phyloP scores from a whole-genome alignment of 768 basidiomycete genomes.

The Udeniomyces megalosporus region DNA sequence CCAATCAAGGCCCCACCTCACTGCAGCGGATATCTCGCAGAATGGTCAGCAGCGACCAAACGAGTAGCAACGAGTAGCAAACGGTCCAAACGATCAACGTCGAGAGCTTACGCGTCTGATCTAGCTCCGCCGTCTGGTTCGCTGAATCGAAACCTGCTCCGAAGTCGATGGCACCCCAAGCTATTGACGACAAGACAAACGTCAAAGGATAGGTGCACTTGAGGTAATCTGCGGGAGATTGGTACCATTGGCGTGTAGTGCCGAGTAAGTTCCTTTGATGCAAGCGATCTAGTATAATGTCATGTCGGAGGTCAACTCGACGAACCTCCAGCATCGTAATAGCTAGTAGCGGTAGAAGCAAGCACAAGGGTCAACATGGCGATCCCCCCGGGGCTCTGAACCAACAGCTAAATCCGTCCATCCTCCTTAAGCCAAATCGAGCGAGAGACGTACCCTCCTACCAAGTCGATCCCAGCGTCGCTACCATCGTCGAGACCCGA shows the following conservation, averaged over 20 bases:
- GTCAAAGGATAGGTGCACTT: slow-evolving; percentile 77
- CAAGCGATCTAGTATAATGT: not conserved
- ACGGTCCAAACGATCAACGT: too few relatives aligned
- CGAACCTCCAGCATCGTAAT: slow-evolving; percentile 45
- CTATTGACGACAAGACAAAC: slow-evolving; percentile 68
- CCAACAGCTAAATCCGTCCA: not conserved
- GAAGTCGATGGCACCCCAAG: slow-evolving; percentile 77
- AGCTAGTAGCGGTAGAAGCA: not conserved
- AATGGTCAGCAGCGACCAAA: not conserved
- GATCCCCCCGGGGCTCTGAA: not conserved
- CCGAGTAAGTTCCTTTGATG: too few relatives aligned
- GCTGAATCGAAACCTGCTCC: slow-evolving; percentile 71
- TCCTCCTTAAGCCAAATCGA: not conserved
- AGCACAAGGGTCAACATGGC: not conserved
- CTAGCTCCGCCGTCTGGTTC: slow-evolving; percentile 81
- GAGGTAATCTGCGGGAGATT: slow-evolving; percentile 48
- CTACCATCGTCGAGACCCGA: slow-evolving; percentile 60
- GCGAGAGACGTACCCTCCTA: slow-evolving; percentile 45
- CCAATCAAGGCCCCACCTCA: slow-evolving; percentile 86
- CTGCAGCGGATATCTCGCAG: not conserved
- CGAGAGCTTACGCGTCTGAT: slow-evolving; percentile 45
- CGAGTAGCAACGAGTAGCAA: not conserved
- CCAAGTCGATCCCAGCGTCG: slow-evolving; percentile 56
- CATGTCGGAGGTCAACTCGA: slow-evolving; percentile 17
- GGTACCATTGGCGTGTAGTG: not conserved